phyloP scores from a whole-genome alignment of 805 yeast species.

The Zygoascus biomembranicola region DNA sequence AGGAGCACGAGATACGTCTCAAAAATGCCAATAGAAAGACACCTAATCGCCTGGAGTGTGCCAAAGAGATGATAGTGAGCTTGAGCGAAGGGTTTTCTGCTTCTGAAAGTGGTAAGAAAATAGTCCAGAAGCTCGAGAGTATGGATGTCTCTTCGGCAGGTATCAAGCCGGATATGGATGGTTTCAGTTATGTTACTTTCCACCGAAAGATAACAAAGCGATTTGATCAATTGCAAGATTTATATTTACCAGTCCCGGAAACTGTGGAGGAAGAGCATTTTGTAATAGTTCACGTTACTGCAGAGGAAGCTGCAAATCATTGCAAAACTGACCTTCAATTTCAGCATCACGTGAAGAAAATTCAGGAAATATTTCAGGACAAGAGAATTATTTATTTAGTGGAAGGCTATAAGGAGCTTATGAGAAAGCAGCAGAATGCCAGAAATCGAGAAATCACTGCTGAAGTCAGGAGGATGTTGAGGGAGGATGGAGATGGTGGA shows the following conservation, averaged over 20 bases:
- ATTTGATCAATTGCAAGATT: slow-evolving; percentile 15
- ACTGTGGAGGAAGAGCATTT: slow-evolving; percentile 5
- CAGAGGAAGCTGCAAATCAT: neutral
- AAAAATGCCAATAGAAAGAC: neutral
- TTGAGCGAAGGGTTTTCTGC: neutral
- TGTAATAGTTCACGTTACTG: slow-evolving; percentile 6
- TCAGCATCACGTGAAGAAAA: neutral
- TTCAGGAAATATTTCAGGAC: neutral
- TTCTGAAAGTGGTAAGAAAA: neutral
- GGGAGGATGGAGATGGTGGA: neutral
- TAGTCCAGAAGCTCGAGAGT: neutral
- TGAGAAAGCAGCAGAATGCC: slow-evolving; percentile 5
- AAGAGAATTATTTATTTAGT: slow-evolving; percentile 11
- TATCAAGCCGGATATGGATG: neutral
- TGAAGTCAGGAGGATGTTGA: slow-evolving; percentile 12
- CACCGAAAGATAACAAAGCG: slow-evolving; percentile 9
- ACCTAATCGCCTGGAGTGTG: neutral
- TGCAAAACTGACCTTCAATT: neutral
- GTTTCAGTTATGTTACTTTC: slow-evolving; percentile 5
- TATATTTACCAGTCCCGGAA: slow-evolving; percentile 12
- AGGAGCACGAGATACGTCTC: neutral
- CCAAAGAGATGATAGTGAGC: slow-evolving; percentile 4
- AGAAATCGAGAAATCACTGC: slow-evolving; percentile 7
- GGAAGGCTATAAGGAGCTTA: slow-evolving; percentile 8
- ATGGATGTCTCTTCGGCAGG: neutral